Base-by-base conservation (phyloP, 495 filamentous ascomycete genomes). In the Aspergillus incahuasiensis region DNA sequence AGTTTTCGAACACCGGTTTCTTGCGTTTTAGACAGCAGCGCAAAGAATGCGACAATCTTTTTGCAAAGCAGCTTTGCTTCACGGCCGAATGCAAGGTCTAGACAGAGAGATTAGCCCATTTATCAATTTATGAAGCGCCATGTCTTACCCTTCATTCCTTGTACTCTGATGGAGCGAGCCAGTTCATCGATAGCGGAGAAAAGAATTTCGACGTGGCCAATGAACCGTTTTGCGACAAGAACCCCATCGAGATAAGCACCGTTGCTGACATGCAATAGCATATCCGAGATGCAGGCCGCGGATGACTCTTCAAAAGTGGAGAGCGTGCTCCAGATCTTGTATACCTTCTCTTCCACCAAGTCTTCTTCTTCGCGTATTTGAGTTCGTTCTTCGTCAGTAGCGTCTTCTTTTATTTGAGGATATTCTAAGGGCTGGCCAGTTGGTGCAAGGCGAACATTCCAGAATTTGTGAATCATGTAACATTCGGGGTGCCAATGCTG, bases 381-480 rank as follows among this genome's bases (percentile, higher is more conserved):
- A 39, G 86, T 85, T 16, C 95, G 86, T 52, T 88, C 82, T 54
- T 87, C 83, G 28, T 87, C 83, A 30, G 86, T 88, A 9, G 87
- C 88, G 60, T 87, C 81, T 20, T 76, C 75, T 41, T 85, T 77
- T 28, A 76, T 66, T 32, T 78, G 62, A 9, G 78, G 73, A 8
- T 70, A 74, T 35, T 80, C 72, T 20, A 75, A 67, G 20, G 79
- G 76, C 46, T 80, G 70, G 16, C 76, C 81, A 16, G 76, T 69
- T 11, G 79, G 79, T 22, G 85, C 84, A 44, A 99, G 79, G 21
- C 92, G 85, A 38, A 99, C 95, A 67, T 96, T 99, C 95, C 95
- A 99, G 74, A 97, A 99, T 67, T 99, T 99, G 71, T 99, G 95
- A 41, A 99, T 99, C 94, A 97, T 99, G 69, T 99, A 99, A 71